These are phyloP conservation scores for Neostapfia colusana DNA, from an alignment of 176 grass and related monocot genomes.

Conservation along the genomic window DNA sequence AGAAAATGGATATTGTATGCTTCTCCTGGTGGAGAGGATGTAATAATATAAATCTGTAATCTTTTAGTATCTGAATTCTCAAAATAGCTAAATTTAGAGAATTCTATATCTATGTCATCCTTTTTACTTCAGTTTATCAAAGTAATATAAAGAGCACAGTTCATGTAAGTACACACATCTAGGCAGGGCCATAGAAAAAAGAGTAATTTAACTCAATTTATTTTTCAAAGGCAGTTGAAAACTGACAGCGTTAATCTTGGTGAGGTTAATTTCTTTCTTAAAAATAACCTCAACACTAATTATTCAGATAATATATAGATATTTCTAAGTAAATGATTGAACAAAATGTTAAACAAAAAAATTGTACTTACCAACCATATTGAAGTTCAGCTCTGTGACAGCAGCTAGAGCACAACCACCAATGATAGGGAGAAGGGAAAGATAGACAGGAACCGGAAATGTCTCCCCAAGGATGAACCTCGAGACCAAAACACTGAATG, in stretches of 20 bases:
- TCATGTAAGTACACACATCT: no score
- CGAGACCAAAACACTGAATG: slow-evolving; percentile 92
- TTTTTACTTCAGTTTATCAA: not conserved
- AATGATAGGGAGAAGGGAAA: slow-evolving; percentile 85
- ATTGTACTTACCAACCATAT: slow-evolving; percentile 73
- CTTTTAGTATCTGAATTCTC: not conserved
- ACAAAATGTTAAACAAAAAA: slow-evolving; percentile 10
- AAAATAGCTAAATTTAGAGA: not conserved
- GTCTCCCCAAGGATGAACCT: slow-evolving; percentile 78
- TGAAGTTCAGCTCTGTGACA: slow-evolving; percentile 87
- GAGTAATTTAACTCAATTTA: not conserved
- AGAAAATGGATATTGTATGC: not conserved
- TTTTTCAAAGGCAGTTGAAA: slow-evolving; percentile 9
- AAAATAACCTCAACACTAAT: not conserved
- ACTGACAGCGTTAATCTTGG: not conserved
- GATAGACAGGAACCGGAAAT: slow-evolving; percentile 75
- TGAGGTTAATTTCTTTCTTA: not conserved
- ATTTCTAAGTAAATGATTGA: slow-evolving; percentile 1
- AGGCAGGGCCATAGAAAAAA: not conserved
- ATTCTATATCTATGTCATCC: not conserved
- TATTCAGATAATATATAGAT: not conserved
- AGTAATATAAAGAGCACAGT: no score
- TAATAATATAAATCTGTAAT: no score
- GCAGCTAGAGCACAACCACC: slow-evolving; percentile 88
- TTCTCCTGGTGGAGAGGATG: no score